Evolutionary conservation across 2,329 filamentous ascomycete species (phyloP).

Genomic region (Lecanicillium sp.): DNA sequence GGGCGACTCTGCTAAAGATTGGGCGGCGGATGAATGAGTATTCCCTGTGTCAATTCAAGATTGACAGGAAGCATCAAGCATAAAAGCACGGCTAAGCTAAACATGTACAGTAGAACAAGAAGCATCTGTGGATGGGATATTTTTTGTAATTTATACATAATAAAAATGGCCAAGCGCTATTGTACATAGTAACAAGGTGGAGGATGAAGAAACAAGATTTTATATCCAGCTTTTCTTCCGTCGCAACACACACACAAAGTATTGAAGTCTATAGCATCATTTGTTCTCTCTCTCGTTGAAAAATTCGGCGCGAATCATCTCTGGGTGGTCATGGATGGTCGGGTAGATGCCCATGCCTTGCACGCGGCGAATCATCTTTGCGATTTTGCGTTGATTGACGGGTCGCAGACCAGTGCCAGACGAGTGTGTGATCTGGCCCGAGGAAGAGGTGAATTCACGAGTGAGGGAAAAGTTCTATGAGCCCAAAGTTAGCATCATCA

Average conservation of each 20-base stretch:
- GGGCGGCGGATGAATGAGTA: slow-evolving; percentile 36
- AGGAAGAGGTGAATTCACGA: slow-evolving; percentile 76
- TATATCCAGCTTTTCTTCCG: no score
- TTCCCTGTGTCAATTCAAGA: slow-evolving; percentile 40
- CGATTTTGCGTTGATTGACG: slow-evolving; percentile 86
- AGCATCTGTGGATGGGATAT: slow-evolving; percentile 1
- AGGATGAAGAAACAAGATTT: no score
- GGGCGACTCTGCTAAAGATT: slow-evolving; percentile 55
- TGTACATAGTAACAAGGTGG: slow-evolving; percentile 1
- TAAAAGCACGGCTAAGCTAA: no score
- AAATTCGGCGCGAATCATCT: slow-evolving; percentile 51
- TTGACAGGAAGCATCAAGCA: slow-evolving; percentile 26
- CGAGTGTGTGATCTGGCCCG: slow-evolving; percentile 77
- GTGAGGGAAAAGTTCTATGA: slow-evolving; percentile 84
- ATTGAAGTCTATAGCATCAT: no score
- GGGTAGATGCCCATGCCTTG: slow-evolving; percentile 90
- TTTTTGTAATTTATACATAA: slow-evolving; percentile 12
- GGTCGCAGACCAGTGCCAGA: slow-evolving; percentile 70
- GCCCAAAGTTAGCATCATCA: neutral
- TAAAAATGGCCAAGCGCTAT: slow-evolving; percentile 6
- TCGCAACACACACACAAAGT: no score
- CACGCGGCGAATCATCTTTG: slow-evolving; percentile 82
- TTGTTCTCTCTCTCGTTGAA: slow-evolving; percentile 13
- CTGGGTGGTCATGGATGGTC: slow-evolving; percentile 81
- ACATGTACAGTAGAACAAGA: neutral